Percentiles rank a stretch among this genome's conserved stretches.
Conservation (phyloP, 75 land plant species). For the Pinus albicaulis region DNA sequence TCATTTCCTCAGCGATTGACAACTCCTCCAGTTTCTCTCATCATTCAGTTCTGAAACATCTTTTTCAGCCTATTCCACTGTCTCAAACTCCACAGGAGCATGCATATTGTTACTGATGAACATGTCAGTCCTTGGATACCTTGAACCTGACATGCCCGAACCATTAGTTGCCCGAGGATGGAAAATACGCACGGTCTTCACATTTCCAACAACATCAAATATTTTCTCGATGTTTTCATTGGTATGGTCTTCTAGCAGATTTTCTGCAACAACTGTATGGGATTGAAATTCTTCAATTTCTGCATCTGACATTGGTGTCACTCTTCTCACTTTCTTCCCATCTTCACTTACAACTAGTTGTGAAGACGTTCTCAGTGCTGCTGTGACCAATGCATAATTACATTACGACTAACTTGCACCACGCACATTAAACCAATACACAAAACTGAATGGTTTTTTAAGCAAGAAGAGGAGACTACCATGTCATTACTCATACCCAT, state of each 20-base stretch:
- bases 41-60: too few relatives aligned
- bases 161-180: conserved; percentile 74
- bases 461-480: too few relatives aligned
- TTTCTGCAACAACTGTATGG: conserved; percentile 93
- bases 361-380: too few relatives aligned
- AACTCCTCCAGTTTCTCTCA: too few relatives aligned
- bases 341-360: too few relatives aligned
- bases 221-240: conserved; percentile 80
- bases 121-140: conserved; percentile 63
- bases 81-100: conserved; percentile 95
- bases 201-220: conserved; percentile 85
- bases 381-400: too few relatives aligned
- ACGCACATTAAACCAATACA: too few relatives aligned
- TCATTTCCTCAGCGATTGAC: too few relatives aligned
- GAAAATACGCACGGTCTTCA: conserved; percentile 91
- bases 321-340: conserved; percentile 75
- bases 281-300: conserved; percentile 91
- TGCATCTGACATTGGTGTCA: conserved; percentile 61
- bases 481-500: too few relatives aligned
- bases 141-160: conserved; percentile 55
- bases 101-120: conserved; percentile 88
- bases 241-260: conserved; percentile 86
- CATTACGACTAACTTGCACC: too few relatives aligned
- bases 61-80: conserved; percentile 92
- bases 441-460: too few relatives aligned